Base-by-base conservation (phyloP, 768 basidiomycete species). In the Psilocybe subaeruginosa region DNA sequence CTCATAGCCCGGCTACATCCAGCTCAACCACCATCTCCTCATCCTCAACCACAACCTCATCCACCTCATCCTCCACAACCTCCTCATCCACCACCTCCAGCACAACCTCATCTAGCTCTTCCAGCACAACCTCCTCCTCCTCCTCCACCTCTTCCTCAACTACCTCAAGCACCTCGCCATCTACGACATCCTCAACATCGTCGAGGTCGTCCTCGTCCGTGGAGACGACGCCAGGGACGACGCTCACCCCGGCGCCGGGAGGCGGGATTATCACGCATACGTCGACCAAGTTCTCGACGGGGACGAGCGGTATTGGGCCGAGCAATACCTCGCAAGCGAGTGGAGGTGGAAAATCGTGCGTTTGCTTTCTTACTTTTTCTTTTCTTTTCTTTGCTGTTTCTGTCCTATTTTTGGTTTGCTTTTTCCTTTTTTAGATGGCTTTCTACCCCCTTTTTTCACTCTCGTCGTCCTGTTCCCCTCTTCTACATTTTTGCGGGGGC, bases 221-320 rank as follows among this genome's bases (percentile, higher is more conserved):
- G 14, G 41, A 53, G 12, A 58, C 48, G 3, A 57, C 61, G 41
- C 23, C 23, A 23, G 23, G 23, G 0, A 33, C 47, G 1, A 8
- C 46, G 16, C 30, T 39, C 19, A 58, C 55, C 23, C 54, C 46
- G 43, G 51, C 56, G 0, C 51, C 54, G 4, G 51, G 51, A 17
- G n/a, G 16, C 12, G 64, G 55, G 23, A 54, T 67, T 4, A 62
- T 69, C 16, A 72, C 69, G 4, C 61, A 56, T 17, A 70, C 68
- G n/a, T 63, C 70, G 3, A 67, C 68, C 9, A 33, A 46, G 30
- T 54, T 65, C n/a, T 52, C 62, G 4, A 47, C 70, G 14, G 56
- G 46, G 27, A 58, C 54, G 12, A 43, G 53, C 8, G 37, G 46
- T 37, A 9, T 43, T 1, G 37, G 27, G 4, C 31, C 64, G 2